phyloP scores from a whole-genome alignment of 768 basidiomycete species.

The Amanita rimosa region DNA sequence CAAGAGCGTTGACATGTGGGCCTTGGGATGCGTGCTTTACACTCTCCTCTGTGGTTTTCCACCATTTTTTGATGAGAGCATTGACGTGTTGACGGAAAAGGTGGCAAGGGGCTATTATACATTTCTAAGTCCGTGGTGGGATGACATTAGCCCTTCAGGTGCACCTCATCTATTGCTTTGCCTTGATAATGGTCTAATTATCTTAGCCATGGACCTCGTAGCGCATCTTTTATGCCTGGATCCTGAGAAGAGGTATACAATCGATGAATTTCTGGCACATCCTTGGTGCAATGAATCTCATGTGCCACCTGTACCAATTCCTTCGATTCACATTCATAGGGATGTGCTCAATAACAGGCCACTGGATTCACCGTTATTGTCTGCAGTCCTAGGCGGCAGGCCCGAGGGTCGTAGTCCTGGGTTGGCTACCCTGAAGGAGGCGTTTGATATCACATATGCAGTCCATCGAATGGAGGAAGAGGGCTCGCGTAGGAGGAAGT shows the following conservation, averaged over 20 bases:
- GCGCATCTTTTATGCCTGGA: conserved; percentile 92
- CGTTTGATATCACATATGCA: conserved; percentile 97
- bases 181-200: conserved; percentile 1
- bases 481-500: conserved; percentile 76
- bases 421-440: conserved; percentile 87
- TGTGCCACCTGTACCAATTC: conserved; percentile 56
- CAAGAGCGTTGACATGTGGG: conserved; percentile 99
- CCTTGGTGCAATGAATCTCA: conserved; percentile 83
- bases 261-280: conserved; percentile 94
- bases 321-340: conserved; percentile 29
- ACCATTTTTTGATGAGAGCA: conserved; percentile 98
- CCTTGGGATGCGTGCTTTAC: conserved; percentile 96
- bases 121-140: conserved; percentile 99
- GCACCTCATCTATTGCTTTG: conserved; percentile 9
- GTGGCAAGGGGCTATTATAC: conserved; percentile 97
- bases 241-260: conserved; percentile 90
- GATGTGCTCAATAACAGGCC: conserved; percentile 26
- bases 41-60: conserved; percentile 96
- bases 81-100: conserved; percentile 96
- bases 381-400: conserved; percentile 63
- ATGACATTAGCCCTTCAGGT: conserved; percentile 83
- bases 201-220: conserved; percentile 86
- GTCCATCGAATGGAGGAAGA: conserved; percentile 99
- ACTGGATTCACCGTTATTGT: conserved; percentile 86
- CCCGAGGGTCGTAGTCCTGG: conserved; percentile 86